Percentiles rank a stretch among this genome's conserved stretches.
Conservation (phyloP, 108 stramenopile species). For the Cyclotella sp. region DNA sequence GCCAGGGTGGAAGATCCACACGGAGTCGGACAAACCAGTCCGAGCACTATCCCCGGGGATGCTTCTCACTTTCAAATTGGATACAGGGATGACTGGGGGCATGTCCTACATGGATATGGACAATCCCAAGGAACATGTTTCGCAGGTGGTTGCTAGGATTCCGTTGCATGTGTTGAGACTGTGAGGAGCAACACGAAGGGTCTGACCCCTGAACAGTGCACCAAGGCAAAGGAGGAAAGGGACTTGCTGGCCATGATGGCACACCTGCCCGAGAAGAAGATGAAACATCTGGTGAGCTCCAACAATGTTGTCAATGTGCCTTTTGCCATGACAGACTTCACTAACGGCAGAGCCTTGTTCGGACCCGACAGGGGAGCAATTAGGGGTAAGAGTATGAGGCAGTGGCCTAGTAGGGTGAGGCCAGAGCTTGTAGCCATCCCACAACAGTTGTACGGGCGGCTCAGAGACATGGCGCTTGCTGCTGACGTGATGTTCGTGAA, state of each 20-base stretch:
- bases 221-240: too few relatives aligned
- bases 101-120: too few relatives aligned
- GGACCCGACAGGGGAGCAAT: not conserved
- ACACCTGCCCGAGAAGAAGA: too few relatives aligned
- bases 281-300: too few relatives aligned
- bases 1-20: too few relatives aligned
- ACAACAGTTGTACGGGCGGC: not conserved
- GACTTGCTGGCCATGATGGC: too few relatives aligned
- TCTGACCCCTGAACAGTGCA: too few relatives aligned
- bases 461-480: not conserved
- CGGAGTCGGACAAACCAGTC: too few relatives aligned
- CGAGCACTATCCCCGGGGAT: not conserved
- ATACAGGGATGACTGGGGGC: too few relatives aligned
- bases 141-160: not conserved
- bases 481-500: not conserved
- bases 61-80: not conserved
- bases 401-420: not conserved
- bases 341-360: not conserved
- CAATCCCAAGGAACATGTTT: not conserved
- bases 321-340: not conserved
- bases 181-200: too few relatives aligned
- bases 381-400: not conserved
- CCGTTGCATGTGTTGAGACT: not conserved
- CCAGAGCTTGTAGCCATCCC: too few relatives aligned
- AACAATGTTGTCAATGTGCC: too few relatives aligned